Conservation (phyloP, 352 stramenopile species). For the Elongisporangium anandrum region DNA sequence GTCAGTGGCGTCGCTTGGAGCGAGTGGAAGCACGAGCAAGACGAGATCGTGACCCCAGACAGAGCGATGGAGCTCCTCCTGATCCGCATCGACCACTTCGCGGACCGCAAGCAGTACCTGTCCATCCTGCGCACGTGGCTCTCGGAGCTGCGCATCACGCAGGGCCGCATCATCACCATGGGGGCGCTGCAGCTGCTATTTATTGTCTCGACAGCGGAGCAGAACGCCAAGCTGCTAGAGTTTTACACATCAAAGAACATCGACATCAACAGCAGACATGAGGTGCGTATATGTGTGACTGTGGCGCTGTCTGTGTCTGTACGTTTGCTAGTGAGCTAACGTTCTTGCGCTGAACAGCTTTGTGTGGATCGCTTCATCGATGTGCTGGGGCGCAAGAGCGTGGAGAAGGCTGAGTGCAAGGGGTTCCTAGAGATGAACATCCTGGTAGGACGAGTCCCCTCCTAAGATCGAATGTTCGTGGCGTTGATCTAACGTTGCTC, state of each 20-base stretch:
- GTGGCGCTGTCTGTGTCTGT: background rate
- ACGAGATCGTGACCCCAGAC: too few species aligned
- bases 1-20: background rate
- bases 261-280: slow-evolving; percentile 49
- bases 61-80: slow-evolving; percentile 47
- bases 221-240: slow-evolving; percentile 38
- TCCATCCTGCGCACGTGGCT: slow-evolving; percentile 55
- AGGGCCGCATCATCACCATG: slow-evolving; percentile 61
- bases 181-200: slow-evolving; percentile 62
- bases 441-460: slow-evolving; percentile 32
- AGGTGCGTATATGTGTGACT: slow-evolving; percentile 19
- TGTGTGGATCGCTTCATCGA: slow-evolving; percentile 77
- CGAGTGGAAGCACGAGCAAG: background rate
- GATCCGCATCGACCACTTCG: slow-evolving; percentile 70
- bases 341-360: slow-evolving; percentile 25
- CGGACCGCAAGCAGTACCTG: slow-evolving; percentile 53
- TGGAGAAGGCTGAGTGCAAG: slow-evolving; percentile 37
- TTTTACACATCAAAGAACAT: slow-evolving; percentile 43
- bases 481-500: background rate
- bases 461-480: background rate
- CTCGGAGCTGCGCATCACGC: slow-evolving; percentile 30
- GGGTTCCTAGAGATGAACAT: slow-evolving; percentile 81
- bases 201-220: slow-evolving; percentile 29
- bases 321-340: background rate
- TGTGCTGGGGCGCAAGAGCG: slow-evolving; percentile 47